A percentile compares a stretch with the other conserved stretches of the same genome.
These are phyloP conservation scores for Fusarium sp. DNA, from an alignment of 2,329 filamentous ascomycete species.

Conservation along the genomic window DNA sequence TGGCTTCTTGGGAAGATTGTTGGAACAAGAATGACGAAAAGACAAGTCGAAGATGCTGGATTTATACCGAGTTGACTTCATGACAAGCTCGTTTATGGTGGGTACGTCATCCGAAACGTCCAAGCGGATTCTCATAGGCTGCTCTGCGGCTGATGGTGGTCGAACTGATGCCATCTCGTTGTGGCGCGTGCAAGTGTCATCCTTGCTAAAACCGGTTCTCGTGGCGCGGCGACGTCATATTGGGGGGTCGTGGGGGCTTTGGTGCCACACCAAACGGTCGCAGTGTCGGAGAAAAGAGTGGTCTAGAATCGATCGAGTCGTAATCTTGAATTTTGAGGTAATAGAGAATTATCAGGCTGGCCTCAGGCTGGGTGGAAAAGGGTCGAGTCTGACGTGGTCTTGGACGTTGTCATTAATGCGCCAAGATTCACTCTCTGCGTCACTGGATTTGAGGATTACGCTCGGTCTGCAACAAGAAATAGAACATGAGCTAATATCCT, in stretches of 20 bases:
- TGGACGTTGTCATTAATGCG: background rate
- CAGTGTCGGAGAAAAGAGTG: background rate
- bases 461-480: background rate
- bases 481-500: background rate
- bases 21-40: background rate
- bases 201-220: slow-evolving; percentile 41
- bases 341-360: background rate
- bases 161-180: slow-evolving; percentile 39
- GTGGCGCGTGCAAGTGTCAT: slow-evolving; percentile 37
- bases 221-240: slow-evolving; percentile 40
- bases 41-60: background rate
- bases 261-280: slow-evolving; percentile 15
- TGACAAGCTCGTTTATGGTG: slow-evolving; percentile 1
- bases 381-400: background rate
- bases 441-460: background rate
- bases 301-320: background rate
- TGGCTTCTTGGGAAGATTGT: background rate
- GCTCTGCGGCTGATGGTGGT: slow-evolving; percentile 26
- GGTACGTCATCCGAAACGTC: slow-evolving; percentile 43
- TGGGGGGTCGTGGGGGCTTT: slow-evolving; percentile 1
- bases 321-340: background rate
- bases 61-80: slow-evolving; percentile 27
- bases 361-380: background rate
- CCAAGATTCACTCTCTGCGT: background rate
- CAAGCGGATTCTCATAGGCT: slow-evolving; percentile 27